These are phyloP conservation scores for Talaromyces sp. DNA, from an alignment of 2,329 filamentous ascomycete species.

Conservation along the genomic window DNA sequence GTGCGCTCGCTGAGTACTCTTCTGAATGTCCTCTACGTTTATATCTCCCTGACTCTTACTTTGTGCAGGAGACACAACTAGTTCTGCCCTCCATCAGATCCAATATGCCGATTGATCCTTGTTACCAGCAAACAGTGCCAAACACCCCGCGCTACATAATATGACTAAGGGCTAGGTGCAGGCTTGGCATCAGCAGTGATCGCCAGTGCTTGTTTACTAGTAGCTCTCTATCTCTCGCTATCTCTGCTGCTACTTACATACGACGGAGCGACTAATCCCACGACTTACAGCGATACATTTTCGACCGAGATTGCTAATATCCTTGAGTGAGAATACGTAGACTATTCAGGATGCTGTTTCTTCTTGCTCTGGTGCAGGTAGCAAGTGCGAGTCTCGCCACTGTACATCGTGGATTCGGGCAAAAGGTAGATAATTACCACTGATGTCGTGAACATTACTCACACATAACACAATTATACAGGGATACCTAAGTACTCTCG, in stretches of 20 bases:
- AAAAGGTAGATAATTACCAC: neutral
- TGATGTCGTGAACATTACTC: neutral
- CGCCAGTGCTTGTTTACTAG: slow-evolving; percentile 1
- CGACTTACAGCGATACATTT: neutral
- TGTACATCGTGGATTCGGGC: neutral
- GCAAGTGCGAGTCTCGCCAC: slow-evolving; percentile 10
- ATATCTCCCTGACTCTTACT: neutral
- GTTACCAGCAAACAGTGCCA: neutral
- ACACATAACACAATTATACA: neutral
- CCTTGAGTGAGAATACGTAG: neutral
- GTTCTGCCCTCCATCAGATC: neutral
- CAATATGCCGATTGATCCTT: neutral
- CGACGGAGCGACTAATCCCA: neutral
- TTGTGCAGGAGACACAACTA: neutral
- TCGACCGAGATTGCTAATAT: neutral
- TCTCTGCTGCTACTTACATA: neutral
- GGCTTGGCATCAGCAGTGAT: slow-evolving; percentile 2
- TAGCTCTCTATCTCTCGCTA: neutral
- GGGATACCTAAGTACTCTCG: neutral
- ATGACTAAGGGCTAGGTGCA: slow-evolving; percentile 1
- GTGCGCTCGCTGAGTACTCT: neutral
- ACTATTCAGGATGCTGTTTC: slow-evolving; percentile 4
- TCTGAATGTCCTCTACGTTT: neutral
- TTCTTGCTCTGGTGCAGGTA: slow-evolving; percentile 9
- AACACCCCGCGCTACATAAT: slow-evolving; percentile 6